Conservation (phyloP, 306 rosid genomes). For the cucumber (Cucumis sativus) region Cucumber_9930_V3 NC_026655.2:15572501-15573000, state of each 20-base stretch:
- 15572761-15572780: no score
- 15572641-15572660: constrained; percentile 7
- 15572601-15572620: constrained; percentile 74
- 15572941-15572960: background rate
- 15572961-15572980: constrained; percentile 1
- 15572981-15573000: background rate
- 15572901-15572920: background rate
- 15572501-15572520: constrained; percentile 25
- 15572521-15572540: constrained; percentile 29
- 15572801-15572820: no score
- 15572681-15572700: background rate
- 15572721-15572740: no score
- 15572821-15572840: background rate
- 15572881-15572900: background rate
- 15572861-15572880: background rate
- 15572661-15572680: background rate
- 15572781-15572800: no score
- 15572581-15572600: constrained; percentile 61
- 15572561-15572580: constrained; percentile 73
- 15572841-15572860: background rate
- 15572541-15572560: constrained; percentile 39
- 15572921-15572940: background rate
- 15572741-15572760: no score
- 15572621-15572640: constrained; percentile 14
- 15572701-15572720: no score